Percentiles rank a stretch among this genome's conserved stretches.
Evolutionary conservation across 2,329 filamentous ascomycete species (phyloP).

Genomic region (Geosmithia flava): DNA sequence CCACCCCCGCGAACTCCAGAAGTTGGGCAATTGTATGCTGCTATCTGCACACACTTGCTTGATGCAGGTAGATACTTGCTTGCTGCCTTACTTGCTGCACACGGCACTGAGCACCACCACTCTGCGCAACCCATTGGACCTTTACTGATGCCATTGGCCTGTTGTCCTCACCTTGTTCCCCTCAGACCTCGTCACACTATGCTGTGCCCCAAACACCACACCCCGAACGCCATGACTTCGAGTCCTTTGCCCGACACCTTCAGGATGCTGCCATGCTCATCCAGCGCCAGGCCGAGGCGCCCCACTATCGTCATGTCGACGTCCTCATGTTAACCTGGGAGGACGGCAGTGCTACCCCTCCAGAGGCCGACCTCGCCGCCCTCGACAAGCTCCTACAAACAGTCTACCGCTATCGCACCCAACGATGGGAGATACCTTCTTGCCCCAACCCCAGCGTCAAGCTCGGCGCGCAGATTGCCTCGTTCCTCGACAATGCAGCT

Average conservation of each 20-base stretch:
- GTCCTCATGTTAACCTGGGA: conserved; percentile 52
- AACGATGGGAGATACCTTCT: conserved; percentile 49
- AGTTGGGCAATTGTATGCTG: too few relatives aligned
- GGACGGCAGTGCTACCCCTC: conserved; percentile 32
- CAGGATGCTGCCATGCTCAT: conserved; percentile 59
- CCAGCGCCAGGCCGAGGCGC: conserved; percentile 45
- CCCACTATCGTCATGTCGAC: conserved; percentile 44
- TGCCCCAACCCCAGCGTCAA: conserved; percentile 47
- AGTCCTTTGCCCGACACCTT: conserved; percentile 53
- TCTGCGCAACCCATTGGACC: background rate
- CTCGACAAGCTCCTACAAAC: conserved; percentile 47
- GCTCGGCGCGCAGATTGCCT: conserved; percentile 45
- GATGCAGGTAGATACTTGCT: too few relatives aligned
- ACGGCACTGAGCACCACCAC: background rate
- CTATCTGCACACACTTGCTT: too few relatives aligned
- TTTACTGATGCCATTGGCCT: conserved; percentile 1
- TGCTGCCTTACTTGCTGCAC: too few relatives aligned
- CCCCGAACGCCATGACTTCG: conserved; percentile 47
- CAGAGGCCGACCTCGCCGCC: conserved; percentile 38
- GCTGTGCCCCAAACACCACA: conserved; percentile 25
- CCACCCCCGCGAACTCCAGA: too few relatives aligned
- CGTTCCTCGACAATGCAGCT: conserved; percentile 44
- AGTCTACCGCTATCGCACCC: conserved; percentile 47
- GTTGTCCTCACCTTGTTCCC: background rate
- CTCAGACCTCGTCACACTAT: conserved; percentile 13